Evolutionary conservation across 257 asterid genomes (phyloP).

Genomic region (Cynanchum wilfordii): DNA sequence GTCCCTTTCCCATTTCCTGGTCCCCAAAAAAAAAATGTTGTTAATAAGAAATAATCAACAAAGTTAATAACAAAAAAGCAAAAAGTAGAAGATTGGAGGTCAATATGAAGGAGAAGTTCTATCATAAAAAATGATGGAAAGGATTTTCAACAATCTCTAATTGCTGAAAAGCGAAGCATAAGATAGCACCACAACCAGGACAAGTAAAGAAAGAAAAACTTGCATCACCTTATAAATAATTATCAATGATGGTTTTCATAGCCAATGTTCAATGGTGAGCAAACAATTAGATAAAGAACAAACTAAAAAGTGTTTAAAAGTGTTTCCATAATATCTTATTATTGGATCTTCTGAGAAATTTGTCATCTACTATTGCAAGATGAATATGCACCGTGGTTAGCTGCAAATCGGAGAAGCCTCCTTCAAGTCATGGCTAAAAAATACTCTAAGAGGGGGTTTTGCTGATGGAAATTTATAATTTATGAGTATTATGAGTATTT

Average conservation of each 20-base stretch:
- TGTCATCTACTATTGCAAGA: too few species aligned
- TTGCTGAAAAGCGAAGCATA: neutral
- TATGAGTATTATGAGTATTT: too few species aligned
- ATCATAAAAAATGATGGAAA: neutral
- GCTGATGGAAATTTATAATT: too few species aligned
- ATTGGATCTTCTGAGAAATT: too few species aligned
- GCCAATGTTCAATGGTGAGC: neutral
- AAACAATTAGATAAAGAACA: neutral
- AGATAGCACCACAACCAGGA: neutral
- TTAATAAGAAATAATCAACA: neutral
- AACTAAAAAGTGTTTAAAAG: too few species aligned
- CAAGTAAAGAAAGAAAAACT: too few species aligned
- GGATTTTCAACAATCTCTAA: neutral
- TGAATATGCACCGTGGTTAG: too few species aligned
- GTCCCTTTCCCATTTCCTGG: constrained; percentile 99
- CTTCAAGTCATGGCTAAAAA: too few species aligned
- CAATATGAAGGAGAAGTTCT: neutral
- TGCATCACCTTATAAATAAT: neutral
- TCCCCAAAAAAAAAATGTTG: constrained; percentile 23
- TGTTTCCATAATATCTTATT: too few species aligned
- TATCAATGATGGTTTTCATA: neutral
- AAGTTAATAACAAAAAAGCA: neutral
- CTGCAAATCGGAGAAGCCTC: too few species aligned
- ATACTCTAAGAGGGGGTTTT: too few species aligned
- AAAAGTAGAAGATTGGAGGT: too few species aligned